phyloP scores from a whole-genome alignment of 225 moss, liverwort and hornwort species.

The Neckera pumila region DNA sequence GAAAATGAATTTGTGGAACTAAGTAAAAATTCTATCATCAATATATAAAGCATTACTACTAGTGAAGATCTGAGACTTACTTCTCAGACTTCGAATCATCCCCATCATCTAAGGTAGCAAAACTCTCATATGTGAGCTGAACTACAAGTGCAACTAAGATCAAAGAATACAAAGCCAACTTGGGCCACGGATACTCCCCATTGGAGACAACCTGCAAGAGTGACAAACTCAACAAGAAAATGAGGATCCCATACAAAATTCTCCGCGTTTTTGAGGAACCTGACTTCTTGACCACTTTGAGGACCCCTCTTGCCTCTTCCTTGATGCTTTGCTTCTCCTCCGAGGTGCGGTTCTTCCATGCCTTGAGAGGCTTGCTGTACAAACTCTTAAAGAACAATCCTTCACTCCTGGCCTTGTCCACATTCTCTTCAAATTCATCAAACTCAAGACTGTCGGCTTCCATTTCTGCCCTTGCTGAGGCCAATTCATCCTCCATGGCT shows the following conservation, averaged over 20 bases:
- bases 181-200: constrained; percentile 49
- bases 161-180: constrained; percentile 46
- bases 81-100: constrained; percentile 12
- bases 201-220: constrained; percentile 43
- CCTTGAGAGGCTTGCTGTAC: constrained; percentile 57
- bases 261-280: constrained; percentile 57
- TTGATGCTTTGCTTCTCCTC: constrained; percentile 50
- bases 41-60: neutral
- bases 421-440: constrained; percentile 73
- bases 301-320: constrained; percentile 37
- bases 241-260: constrained; percentile 55
- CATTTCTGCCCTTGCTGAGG: constrained; percentile 81
- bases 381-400: constrained; percentile 88
- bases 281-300: constrained; percentile 33
- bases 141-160: constrained; percentile 56
- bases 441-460: constrained; percentile 83
- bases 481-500: constrained; percentile 82
- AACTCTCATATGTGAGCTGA: constrained; percentile 68
- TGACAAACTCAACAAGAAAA: constrained; percentile 53
- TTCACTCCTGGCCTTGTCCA: constrained; percentile 75
- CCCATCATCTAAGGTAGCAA: constrained; percentile 21
- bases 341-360: constrained; percentile 42
- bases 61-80: neutral
- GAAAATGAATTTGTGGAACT: neutral
- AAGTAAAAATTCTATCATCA: neutral